Conservation (phyloP, 2,329 filamentous ascomycete genomes). For the Diplodia intermedia region DNA sequence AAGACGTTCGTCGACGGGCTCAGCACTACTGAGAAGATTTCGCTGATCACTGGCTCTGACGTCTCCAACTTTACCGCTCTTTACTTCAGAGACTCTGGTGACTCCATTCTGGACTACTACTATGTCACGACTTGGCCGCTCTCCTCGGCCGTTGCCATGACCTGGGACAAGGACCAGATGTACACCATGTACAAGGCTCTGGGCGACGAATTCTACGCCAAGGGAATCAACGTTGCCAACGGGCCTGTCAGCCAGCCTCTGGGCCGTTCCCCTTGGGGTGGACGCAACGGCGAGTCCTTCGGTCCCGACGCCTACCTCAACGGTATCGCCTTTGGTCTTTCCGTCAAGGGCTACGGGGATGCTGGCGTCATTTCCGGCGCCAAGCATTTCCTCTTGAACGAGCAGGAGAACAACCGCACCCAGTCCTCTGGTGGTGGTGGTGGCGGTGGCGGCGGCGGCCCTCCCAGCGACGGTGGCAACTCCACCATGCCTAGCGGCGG, state of each 20-base stretch:
- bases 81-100: constrained; percentile 31
- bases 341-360: constrained; percentile 18
- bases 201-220: constrained; percentile 27
- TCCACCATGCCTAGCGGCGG: background rate
- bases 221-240: constrained; percentile 31
- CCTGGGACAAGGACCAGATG: constrained; percentile 30
- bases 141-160: constrained; percentile 30
- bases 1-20: constrained; percentile 27
- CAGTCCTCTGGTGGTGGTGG: constrained; percentile 67
- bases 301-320: constrained; percentile 28
- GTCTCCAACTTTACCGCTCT: constrained; percentile 31
- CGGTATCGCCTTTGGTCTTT: constrained; percentile 27
- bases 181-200: constrained; percentile 27
- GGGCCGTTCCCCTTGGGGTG: constrained; percentile 30
- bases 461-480: constrained; percentile 6
- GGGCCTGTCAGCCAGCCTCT: constrained; percentile 29
- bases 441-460: constrained; percentile 49
- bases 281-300: constrained; percentile 27
- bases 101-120: constrained; percentile 29
- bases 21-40: constrained; percentile 25
- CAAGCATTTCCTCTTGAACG: constrained; percentile 64
- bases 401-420: constrained; percentile 67
- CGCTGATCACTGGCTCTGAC: constrained; percentile 25
- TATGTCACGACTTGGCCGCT: constrained; percentile 30
- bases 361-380: constrained; percentile 72